Evolutionary conservation across 2,329 filamentous ascomycete genomes (phyloP), one percentile per base, ranked within the genome.

Genomic region (Rhynchosporium graminicola): DNA sequence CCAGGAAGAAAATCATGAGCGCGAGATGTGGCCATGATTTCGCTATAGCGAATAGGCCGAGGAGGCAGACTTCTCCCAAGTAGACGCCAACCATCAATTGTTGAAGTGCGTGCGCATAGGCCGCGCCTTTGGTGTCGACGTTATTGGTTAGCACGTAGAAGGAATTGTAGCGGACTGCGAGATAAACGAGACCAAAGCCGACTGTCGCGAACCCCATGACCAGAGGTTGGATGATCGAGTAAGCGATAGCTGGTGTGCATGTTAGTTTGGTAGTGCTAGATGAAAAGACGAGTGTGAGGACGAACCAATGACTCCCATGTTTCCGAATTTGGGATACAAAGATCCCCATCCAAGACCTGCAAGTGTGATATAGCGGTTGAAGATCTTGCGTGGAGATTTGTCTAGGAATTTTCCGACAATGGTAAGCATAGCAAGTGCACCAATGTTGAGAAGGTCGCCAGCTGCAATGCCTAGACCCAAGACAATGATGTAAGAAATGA

Each of bases 401-500:
- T 93, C 85, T 13, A 96, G 80, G 64, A 91, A 79, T 70, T 86
- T 89, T 73, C 91, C 90, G 46, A 93, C 80, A 7, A 96, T 73
- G 57, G 86, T 86, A 69, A 89, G 89, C 40, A 95, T 77, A 45
- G 91, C 77, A 52, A 98, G 80, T 15, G 91, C 91, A 13, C 76
- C 79, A 61, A 89, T 82, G 68, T 95, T 91, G 2, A 96, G 79
- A 5, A 98, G 76, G 2, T 89, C 83, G 51, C 87, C 84, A 0
- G 90, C 83, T 2, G 91, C 90, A 65, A 94, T 87, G 3, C 88
- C 88, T 59, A 98, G 76, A 29, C 94, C 95, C 75, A 98, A 94
- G 1, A 99, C 84, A 46, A 98, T 86, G 69, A 98, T 95, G 77
- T 97, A 99, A 0, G 89, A 91, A 31, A 98, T 88, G 76, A 97